Conservation (phyloP, 2,329 filamentous ascomycete genomes). For the Neophaeococcomyces mojaviensis region DNA sequence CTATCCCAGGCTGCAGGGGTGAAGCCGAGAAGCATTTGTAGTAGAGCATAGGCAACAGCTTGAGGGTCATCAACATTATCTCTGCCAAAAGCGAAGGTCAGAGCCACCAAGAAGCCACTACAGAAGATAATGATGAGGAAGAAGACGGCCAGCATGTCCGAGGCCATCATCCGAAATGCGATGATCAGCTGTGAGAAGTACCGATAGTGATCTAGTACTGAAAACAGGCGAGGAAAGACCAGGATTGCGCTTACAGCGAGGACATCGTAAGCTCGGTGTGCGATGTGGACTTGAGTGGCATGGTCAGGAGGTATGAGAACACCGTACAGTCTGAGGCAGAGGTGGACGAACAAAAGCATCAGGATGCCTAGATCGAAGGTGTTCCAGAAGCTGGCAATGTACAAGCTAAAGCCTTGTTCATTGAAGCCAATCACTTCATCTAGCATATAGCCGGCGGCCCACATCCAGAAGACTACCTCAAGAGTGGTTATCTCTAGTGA, state of each 20-base stretch:
- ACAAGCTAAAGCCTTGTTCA: conserved; percentile 90
- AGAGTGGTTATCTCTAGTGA: conserved; percentile 74
- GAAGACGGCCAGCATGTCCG: conserved; percentile 78
- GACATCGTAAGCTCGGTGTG: conserved; percentile 87
- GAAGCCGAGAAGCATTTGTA: conserved; percentile 93
- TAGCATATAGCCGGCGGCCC: conserved; percentile 94
- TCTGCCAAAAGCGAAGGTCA: conserved; percentile 70
- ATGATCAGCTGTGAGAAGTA: conserved; percentile 95
- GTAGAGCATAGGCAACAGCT: conserved; percentile 79
- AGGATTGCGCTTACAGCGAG: conserved; percentile 84
- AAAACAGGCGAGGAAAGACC: conserved; percentile 84
- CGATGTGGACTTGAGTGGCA: conserved; percentile 58
- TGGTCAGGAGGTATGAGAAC: conserved; percentile 64
- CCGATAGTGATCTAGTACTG: conserved; percentile 85
- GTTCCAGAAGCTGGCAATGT: conserved; percentile 98
- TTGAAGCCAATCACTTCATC: conserved; percentile 95
- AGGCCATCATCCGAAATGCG: conserved; percentile 87
- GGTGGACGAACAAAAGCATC: conserved; percentile 77
- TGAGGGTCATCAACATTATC: conserved; percentile 59
- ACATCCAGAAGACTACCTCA: conserved; percentile 92
- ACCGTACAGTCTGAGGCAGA: conserved; percentile 80
- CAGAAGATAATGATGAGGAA: conserved; percentile 78
- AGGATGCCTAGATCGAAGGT: conserved; percentile 88
- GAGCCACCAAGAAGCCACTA: conserved; percentile 92
- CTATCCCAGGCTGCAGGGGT: conserved; percentile 89